phyloP scores from a whole-genome alignment of 768 basidiomycete species.

The Erythrobasidium yunnanense region DNA sequence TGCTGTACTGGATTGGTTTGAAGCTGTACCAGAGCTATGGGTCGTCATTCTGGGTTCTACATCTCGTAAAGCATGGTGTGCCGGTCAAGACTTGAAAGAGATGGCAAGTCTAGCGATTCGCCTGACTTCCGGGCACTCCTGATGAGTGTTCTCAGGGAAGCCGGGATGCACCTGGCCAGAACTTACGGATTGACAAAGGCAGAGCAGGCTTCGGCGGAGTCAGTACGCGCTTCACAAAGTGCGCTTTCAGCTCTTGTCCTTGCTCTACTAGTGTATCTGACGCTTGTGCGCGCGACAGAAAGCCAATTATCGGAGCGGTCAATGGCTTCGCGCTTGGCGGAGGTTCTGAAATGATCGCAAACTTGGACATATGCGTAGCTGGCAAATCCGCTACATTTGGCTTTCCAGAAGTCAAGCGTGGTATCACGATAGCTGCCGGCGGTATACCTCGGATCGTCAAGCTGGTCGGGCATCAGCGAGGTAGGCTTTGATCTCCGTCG shows the following conservation, averaged over 20 bases:
- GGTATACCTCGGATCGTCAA: neutral
- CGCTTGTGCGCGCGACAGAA: slow-evolving; percentile 13
- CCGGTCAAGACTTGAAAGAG: slow-evolving; percentile 31
- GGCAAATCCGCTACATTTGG: slow-evolving; percentile 26
- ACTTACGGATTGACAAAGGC: neutral
- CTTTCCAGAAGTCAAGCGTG: slow-evolving; percentile 36
- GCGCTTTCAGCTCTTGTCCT: slow-evolving; percentile 32
- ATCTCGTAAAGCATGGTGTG: slow-evolving; percentile 30
- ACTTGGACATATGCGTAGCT: slow-evolving; percentile 34
- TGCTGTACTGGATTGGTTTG: slow-evolving; percentile 36
- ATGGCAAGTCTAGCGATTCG: neutral
- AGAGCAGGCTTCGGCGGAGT: slow-evolving; percentile 21
- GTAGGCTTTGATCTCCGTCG: too few relatives aligned
- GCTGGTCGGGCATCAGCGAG: neutral
- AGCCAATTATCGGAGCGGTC: slow-evolving; percentile 36
- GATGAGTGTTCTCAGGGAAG: neutral
- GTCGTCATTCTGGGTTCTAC: slow-evolving; percentile 30
- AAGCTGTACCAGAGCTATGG: slow-evolving; percentile 32
- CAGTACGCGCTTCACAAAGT: neutral
- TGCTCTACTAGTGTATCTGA: neutral
- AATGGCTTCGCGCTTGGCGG: slow-evolving; percentile 35
- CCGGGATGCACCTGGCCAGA: neutral
- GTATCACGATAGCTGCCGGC: slow-evolving; percentile 9
- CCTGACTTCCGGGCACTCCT: neutral
- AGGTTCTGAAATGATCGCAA: slow-evolving; percentile 30